phyloP scores from a whole-genome alignment of 73 alveolate genomes.

The Symbiodinium natans region DNA sequence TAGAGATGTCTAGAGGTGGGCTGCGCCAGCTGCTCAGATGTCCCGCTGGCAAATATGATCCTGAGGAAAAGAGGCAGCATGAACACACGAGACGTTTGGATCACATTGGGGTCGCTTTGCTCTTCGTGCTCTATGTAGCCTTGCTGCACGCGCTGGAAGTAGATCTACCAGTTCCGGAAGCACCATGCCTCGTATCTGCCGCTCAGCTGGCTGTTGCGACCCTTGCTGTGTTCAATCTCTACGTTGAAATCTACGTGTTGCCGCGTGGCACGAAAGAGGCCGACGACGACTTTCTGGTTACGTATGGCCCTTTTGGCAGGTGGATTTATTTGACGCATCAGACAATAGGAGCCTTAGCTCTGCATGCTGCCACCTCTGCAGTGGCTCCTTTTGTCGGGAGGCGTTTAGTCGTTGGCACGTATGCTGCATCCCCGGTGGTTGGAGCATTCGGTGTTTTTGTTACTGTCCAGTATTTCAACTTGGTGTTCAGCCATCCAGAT shows the following conservation, averaged over 20 bases:
- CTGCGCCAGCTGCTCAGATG: conserved; percentile 51
- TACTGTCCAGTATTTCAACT: conserved; percentile 60
- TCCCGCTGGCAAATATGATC: conserved; percentile 33
- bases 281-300: conserved; percentile 61
- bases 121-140: not conserved
- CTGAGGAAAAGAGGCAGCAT: conserved; percentile 32
- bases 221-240: conserved; percentile 45
- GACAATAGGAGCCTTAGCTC: conserved; percentile 50
- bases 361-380: conserved; percentile 18
- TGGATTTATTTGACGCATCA: conserved; percentile 87
- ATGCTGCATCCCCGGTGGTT: conserved; percentile 37
- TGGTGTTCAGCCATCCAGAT: conserved; percentile 34
- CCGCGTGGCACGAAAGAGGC: conserved; percentile 75
- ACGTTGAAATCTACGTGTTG: conserved; percentile 36
- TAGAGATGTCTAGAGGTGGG: not conserved
- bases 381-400: not conserved
- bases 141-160: not conserved
- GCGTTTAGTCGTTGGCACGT: conserved; percentile 51
- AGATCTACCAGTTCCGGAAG: not conserved
- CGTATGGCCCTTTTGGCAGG: conserved; percentile 83
- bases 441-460: conserved; percentile 72
- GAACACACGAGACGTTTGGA: conserved; percentile 21
- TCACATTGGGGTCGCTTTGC: conserved; percentile 17
- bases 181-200: not conserved
- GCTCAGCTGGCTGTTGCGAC: not conserved